These are phyloP conservation scores for Mucor velutinosus DNA, from an alignment of 371 early-diverging fungal species.

Conservation along the genomic window DNA sequence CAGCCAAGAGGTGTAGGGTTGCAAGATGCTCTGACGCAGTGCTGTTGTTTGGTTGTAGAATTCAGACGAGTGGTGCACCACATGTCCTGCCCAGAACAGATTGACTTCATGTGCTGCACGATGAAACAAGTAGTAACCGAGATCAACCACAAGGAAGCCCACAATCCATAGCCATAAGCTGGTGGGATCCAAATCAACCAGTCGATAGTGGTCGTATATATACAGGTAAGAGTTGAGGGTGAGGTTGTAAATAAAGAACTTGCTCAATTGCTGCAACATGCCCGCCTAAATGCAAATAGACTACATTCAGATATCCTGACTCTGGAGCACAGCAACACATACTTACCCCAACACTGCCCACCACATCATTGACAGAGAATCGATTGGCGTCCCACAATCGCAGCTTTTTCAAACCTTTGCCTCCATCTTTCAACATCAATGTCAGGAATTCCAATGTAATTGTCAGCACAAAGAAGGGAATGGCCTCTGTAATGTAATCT, in stretches of 20 bases:
- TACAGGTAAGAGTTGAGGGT: constrained; percentile 50
- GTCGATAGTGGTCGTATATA: constrained; percentile 47
- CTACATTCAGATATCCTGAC: too few relatives aligned
- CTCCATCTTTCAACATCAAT: constrained; percentile 30
- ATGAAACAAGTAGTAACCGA: constrained; percentile 59
- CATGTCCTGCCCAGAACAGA: constrained; percentile 58
- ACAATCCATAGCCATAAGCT: constrained; percentile 49
- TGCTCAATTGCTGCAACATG: constrained; percentile 51
- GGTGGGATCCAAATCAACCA: constrained; percentile 42
- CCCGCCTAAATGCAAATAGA: constrained; percentile 32
- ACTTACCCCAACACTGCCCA: constrained; percentile 41
- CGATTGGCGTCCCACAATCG: constrained; percentile 42
- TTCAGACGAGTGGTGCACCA: constrained; percentile 47
- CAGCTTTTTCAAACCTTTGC: constrained; percentile 36
- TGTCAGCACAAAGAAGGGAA: constrained; percentile 53
- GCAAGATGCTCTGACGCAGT: constrained; percentile 52
- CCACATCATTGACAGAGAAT: constrained; percentile 55
- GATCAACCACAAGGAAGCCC: constrained; percentile 53
- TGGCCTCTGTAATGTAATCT: constrained; percentile 53
- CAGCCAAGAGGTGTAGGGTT: constrained; percentile 45
- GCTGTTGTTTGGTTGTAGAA: constrained; percentile 61
- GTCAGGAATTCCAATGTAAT: constrained; percentile 45
- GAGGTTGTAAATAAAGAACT: constrained; percentile 49
- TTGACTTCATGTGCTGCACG: constrained; percentile 62
- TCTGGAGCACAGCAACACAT: too few relatives aligned